Conservation (phyloP, 441 rosid genomes). For the Arabidopsis hybrid region DNA sequence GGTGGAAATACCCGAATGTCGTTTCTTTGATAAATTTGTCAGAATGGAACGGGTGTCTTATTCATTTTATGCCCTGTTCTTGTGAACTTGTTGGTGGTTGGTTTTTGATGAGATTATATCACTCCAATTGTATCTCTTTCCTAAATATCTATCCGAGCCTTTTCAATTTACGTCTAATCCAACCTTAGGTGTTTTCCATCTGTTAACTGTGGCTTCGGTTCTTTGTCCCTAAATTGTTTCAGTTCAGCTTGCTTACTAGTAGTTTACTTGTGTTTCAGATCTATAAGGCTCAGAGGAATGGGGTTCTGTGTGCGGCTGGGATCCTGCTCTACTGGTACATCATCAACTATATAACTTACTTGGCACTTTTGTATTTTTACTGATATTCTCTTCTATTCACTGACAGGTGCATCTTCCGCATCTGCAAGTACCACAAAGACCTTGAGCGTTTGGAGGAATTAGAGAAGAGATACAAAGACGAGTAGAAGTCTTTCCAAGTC, state of each 20-base stretch:
- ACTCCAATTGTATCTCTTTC: too few relatives aligned
- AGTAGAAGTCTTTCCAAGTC: constrained; percentile 47
- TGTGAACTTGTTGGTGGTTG: constrained; percentile 1
- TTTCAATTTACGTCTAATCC: neutral
- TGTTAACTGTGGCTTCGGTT: too few relatives aligned
- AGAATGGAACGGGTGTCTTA: neutral
- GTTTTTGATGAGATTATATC: constrained; percentile 1
- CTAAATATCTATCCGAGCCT: constrained; percentile 2
- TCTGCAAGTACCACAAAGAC: constrained; percentile 78
- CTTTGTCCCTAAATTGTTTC: too few relatives aligned
- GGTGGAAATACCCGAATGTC: neutral
- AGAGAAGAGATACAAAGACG: constrained; percentile 77
- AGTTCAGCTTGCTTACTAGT: too few relatives aligned
- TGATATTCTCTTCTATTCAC: constrained; percentile 19
- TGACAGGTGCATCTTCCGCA: constrained; percentile 74
- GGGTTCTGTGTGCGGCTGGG: constrained; percentile 70
- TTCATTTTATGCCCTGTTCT: neutral
- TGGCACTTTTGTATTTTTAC: constrained; percentile 36
- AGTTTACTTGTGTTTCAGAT: constrained; percentile 51
- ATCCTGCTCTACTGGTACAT: constrained; percentile 85
- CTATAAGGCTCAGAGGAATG: constrained; percentile 88
- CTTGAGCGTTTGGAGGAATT: constrained; percentile 75
- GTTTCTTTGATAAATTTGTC: neutral
- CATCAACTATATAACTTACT: neutral
- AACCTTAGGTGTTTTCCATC: too few relatives aligned